Conservation (phyloP, 352 stramenopile genomes). For the Pythium scleroteichum region DNA sequence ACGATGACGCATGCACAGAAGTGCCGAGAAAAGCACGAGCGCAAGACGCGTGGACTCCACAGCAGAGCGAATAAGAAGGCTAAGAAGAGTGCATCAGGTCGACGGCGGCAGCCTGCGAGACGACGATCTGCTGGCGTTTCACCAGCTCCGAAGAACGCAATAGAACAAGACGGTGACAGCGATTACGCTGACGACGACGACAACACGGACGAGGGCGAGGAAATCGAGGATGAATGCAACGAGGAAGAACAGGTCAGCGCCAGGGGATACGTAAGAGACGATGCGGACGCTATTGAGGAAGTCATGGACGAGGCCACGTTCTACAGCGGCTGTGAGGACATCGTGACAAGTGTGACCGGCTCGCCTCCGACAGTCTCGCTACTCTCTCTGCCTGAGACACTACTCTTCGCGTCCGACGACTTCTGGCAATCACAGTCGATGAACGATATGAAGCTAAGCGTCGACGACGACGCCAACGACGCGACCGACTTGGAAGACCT, state of each 20-base stretch:
- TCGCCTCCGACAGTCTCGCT: slow-evolving; percentile 14
- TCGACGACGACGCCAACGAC: slow-evolving; percentile 5
- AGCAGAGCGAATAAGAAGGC: not conserved
- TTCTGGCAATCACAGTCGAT: slow-evolving; percentile 21
- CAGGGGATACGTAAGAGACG: not conserved
- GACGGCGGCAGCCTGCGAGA: not conserved
- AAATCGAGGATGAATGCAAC: slow-evolving; percentile 2
- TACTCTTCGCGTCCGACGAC: slow-evolving; percentile 15
- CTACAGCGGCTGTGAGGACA: slow-evolving; percentile 15
- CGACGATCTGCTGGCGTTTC: not conserved
- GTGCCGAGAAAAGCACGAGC: slow-evolving; percentile 36
- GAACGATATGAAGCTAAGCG: slow-evolving; percentile 12
- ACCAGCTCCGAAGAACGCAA: not conserved
- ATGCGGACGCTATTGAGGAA: not conserved
- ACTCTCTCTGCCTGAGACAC: slow-evolving; percentile 13
- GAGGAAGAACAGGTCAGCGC: not conserved
- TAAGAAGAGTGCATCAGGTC: not conserved
- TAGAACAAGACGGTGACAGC: not conserved
- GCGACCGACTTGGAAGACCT: slow-evolving; percentile 21
- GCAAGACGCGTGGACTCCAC: slow-evolving; percentile 23
- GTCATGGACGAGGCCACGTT: slow-evolving; percentile 12
- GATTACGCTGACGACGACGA: slow-evolving; percentile 1
- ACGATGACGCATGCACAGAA: slow-evolving; percentile 42
- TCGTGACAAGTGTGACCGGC: not conserved
- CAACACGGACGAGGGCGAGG: slow-evolving; percentile 2